Evolutionary conservation across 805 yeast species (phyloP).

Genomic region (Kodamaea laetipori): DNA sequence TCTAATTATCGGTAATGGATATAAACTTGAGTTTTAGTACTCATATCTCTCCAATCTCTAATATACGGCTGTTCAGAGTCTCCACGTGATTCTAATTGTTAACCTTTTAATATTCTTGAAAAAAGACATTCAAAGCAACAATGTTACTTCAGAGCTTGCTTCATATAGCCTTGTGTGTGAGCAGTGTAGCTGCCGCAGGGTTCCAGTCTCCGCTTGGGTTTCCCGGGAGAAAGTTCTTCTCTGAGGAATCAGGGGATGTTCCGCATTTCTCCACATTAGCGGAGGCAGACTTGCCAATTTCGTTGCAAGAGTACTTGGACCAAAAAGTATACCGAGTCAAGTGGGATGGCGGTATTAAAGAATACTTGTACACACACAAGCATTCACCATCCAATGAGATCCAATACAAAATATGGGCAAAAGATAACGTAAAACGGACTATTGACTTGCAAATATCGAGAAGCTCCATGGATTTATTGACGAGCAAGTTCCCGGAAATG

Average conservation of each 20-base stretch:
- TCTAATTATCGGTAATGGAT: no score
- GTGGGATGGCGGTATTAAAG: constrained; percentile 24
- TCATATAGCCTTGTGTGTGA: constrained; percentile 1
- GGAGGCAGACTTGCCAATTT: constrained; percentile 37
- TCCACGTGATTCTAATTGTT: no score
- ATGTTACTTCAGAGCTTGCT: background rate
- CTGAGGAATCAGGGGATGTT: background rate
- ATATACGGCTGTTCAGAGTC: no score
- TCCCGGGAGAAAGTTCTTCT: background rate
- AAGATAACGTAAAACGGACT: constrained; percentile 37
- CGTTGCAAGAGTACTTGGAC: constrained; percentile 42
- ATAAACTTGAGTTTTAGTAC: no score
- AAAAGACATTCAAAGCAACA: background rate
- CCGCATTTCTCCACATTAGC: constrained; percentile 35
- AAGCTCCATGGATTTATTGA: constrained; percentile 23
- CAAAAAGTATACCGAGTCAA: constrained; percentile 49
- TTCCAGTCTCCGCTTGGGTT: constrained; percentile 9
- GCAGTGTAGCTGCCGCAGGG: constrained; percentile 6
- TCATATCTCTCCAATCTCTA: no score
- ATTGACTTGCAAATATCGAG: constrained; percentile 46
- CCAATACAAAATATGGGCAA: constrained; percentile 51
- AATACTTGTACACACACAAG: constrained; percentile 20
- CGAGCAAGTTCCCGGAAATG: constrained; percentile 24
- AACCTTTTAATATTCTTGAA: no score
- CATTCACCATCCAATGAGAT: no score